Evolutionary conservation across 176 grass and related monocot species (phyloP).

Genomic region (Hyparrhenia diplandra): DNA sequence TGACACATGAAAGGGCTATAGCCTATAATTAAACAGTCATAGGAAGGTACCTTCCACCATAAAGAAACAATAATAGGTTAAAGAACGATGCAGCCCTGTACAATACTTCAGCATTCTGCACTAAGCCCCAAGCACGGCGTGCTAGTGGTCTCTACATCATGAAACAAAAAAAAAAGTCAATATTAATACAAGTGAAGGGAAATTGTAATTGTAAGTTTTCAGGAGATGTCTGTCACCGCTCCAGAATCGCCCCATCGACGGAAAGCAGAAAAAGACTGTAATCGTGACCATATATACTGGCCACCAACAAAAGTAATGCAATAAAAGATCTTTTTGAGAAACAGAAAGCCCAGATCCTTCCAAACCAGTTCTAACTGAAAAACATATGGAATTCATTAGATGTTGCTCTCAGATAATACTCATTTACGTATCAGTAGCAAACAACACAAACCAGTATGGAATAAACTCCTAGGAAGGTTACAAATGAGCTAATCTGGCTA

Average conservation of each 20-base stretch:
- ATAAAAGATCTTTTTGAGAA: slow-evolving; percentile 87
- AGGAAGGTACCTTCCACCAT: slow-evolving; percentile 68
- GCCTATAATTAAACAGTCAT: slow-evolving; percentile 4
- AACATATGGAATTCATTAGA: slow-evolving; percentile 6
- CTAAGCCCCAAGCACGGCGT: slow-evolving; percentile 57
- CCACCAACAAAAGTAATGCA: slow-evolving; percentile 83
- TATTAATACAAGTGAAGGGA: neutral
- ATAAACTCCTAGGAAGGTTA: neutral
- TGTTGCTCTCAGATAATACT: slow-evolving; percentile 12
- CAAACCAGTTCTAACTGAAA: slow-evolving; percentile 89
- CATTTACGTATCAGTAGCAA: neutral
- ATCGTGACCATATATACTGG: slow-evolving; percentile 75
- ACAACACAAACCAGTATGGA: neutral
- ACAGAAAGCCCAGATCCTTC: slow-evolving; percentile 89
- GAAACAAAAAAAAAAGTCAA: neutral
- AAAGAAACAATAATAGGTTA: slow-evolving; percentile 86
- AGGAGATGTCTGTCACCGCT: slow-evolving; percentile 45
- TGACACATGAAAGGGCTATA: slow-evolving; percentile 1
- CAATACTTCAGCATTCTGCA: slow-evolving; percentile 76
- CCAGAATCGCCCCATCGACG: slow-evolving; percentile 94
- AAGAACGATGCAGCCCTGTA: slow-evolving; percentile 66
- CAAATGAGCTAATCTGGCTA: neutral
- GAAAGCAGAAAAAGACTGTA: slow-evolving; percentile 92
- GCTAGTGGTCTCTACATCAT: slow-evolving; percentile 68
- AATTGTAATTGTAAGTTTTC: slow-evolving; percentile 12